Evolutionary conservation across 208 protist species (phyloP), one percentile per base, ranked within the genome.

Genomic region (Crithidia thermophila): DNA sequence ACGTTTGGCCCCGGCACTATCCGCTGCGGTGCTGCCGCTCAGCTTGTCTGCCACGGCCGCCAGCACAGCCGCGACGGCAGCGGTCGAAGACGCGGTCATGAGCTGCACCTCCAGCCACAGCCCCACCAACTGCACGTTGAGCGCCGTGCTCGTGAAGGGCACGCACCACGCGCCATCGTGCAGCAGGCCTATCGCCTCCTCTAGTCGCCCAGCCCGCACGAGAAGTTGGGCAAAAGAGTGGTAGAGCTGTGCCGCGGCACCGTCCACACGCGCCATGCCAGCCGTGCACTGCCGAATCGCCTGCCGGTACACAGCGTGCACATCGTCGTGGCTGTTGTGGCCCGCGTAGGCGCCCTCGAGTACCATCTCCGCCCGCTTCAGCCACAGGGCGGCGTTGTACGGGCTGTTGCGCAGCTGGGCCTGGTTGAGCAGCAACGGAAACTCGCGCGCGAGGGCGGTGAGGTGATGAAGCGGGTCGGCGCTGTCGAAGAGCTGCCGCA

Each of bases 301-400:
- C 50, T 92, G 86, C 27, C 75, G 85, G 57, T 79, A 91, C 4
- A 93, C 46, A 18, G 50, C 68, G 39, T 75, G 40, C 2, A 92
- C 50, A 37, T 90, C 79, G 9, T 58, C 55, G 11, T 40, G 9
- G 7, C 70, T 79, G 43, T 49, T 45, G 34, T 42, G 55, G 33
- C 78, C 72, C 23, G 75, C 57, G 53, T 51, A 81, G 14, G 77
- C 61, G 64, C 66, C 57, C 60, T 91, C 88, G 43, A 69, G 72
- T 8, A 90, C 61, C 36, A 92, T 72, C 77, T 95, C 90, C 9
- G 78, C 75, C 10, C 90, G 78, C 59, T 94, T 95, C 14, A 94
- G 72, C 88, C 90, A 95, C 25, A 93, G 71, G 0, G 75, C 40
- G 1, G 74, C 77, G 49, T 81, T 78, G 33, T 52, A 61, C 0